Evolutionary conservation across 2,329 filamentous ascomycete species (phyloP), one percentile per base, ranked within the genome.

Genomic region (Cladorrhinum sp.): DNA sequence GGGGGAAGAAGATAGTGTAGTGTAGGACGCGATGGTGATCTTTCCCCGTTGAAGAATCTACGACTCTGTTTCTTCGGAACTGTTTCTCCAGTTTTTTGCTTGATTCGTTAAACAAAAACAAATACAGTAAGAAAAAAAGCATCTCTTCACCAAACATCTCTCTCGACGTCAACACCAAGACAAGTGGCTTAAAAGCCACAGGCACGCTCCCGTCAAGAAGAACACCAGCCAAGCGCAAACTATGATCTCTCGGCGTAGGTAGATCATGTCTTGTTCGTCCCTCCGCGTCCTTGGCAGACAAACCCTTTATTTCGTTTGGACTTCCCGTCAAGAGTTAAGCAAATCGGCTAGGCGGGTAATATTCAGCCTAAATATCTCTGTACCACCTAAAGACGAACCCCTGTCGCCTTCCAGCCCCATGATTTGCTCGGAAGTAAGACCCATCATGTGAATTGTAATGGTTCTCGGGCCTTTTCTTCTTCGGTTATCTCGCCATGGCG

Each of bases 391-490:
- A 50, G 58, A 54, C 23, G 12, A 12, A 2, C 41, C 41, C 41
- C 6, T 45, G n/a, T 45, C n/a, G 8, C 4, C 41, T 4, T 18
- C 20, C 32, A 16, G 32, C 32, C 12, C 23, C 51, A 25, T 22
- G 25, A 36, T 32, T 23, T 27, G 25, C 51, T 36, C 16, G 27
- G 18, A 16, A 16, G 29, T 25, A 41, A 41, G 4, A 45, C 8
- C 41, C n/a, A 18, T 12, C 36, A 41, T 41, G 36, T 41, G 16
- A 29, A 61, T 16, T 32, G 7, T 32, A 32, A 32, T n/a, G 29
- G 29, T 18, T 53, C 62, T 67, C 65, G 65, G 65, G 62, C 65
- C 65, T 67, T 62, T 63, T 65, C 64, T 60, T 57, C 62, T 50
- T 64, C 64, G 64, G 62, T 45, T 64, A 63, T 62, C 63, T 61